Conservation (phyloP, 495 filamentous ascomycete genomes). For the Talaromyces proteolyticus region DNA sequence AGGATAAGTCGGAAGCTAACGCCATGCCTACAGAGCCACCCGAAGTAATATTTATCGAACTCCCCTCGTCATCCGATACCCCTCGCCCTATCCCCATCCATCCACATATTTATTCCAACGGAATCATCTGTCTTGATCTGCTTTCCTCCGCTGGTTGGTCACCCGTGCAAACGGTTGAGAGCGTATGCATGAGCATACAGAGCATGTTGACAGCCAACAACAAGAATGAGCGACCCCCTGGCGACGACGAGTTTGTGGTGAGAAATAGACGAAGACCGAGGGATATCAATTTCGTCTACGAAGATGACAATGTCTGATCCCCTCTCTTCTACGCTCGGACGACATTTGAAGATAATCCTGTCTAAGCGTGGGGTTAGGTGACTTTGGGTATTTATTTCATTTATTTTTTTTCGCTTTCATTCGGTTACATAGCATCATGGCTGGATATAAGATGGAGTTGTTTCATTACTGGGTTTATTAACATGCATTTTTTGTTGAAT, state of each 20-base stretch:
- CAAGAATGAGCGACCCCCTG: slow-evolving; percentile 80
- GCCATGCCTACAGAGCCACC: slow-evolving; percentile 62
- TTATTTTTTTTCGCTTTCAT: slow-evolving; percentile 2
- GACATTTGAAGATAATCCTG: no score
- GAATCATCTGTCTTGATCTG: slow-evolving; percentile 95
- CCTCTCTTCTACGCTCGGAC: no score
- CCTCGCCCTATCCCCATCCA: slow-evolving; percentile 82
- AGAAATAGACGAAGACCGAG: slow-evolving; percentile 69
- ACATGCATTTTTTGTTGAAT: no score
- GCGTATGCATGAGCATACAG: slow-evolving; percentile 94
- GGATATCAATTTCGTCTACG: slow-evolving; percentile 84
- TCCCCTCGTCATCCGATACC: slow-evolving; percentile 32
- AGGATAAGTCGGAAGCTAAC: neutral
- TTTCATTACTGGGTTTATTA: neutral
- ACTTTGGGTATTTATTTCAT: slow-evolving; percentile 1
- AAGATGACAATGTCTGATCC: slow-evolving; percentile 72
- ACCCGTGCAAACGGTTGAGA: slow-evolving; percentile 95
- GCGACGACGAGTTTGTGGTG: slow-evolving; percentile 79
- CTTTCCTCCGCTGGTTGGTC: slow-evolving; percentile 86
- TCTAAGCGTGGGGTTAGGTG: no score
- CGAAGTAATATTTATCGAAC: slow-evolving; percentile 79
- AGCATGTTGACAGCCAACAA: slow-evolving; percentile 96
- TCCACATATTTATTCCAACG: slow-evolving; percentile 96
- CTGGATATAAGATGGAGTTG: slow-evolving; percentile 2
- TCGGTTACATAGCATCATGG: neutral